Conservation (phyloP, 768 basidiomycete species). For the Ramaria rubella region DNA sequence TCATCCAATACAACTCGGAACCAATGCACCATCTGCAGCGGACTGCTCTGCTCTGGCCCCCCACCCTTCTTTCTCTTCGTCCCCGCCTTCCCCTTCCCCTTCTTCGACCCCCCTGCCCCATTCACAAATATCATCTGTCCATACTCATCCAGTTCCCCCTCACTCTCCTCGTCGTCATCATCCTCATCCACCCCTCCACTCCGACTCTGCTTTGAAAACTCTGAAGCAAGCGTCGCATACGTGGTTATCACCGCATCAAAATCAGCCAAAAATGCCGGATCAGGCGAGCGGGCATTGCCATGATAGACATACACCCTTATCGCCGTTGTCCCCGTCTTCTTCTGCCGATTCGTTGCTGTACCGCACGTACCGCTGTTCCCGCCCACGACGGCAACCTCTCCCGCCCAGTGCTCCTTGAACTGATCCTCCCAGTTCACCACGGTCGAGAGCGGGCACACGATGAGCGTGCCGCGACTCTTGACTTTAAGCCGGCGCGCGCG, state of each 20-base stretch:
- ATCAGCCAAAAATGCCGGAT: constrained; percentile 81
- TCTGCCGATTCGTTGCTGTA: constrained; percentile 16
- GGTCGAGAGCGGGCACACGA: constrained; percentile 93
- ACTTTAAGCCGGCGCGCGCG: constrained; percentile 73
- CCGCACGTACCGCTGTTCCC: constrained; percentile 47
- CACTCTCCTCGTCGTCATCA: constrained; percentile 63
- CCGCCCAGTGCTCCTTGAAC: constrained; percentile 94
- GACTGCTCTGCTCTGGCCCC: constrained; percentile 53
- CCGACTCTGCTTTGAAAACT: constrained; percentile 83
- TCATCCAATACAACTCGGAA: constrained; percentile 92
- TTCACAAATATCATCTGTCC: constrained; percentile 50
- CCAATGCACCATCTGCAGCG: constrained; percentile 93
- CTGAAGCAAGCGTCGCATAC: constrained; percentile 90
- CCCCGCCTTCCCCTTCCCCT: constrained; percentile 56
- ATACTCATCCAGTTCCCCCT: constrained; percentile 50
- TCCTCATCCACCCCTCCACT: constrained; percentile 52
- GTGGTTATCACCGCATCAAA: constrained; percentile 98
- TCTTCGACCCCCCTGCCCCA: constrained; percentile 29
- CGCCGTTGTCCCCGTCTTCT: constrained; percentile 29
- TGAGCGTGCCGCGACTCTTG: constrained; percentile 86
- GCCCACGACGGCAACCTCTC: constrained; percentile 76
- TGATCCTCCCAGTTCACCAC: constrained; percentile 99
- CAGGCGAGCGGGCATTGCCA: constrained; percentile 79
- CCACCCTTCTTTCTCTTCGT: constrained; percentile 60
- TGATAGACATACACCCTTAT: constrained; percentile 92